Evolutionary conservation across 106 monocot species (phyloP).

Genomic region (Narthecium ossifragum): DNA sequence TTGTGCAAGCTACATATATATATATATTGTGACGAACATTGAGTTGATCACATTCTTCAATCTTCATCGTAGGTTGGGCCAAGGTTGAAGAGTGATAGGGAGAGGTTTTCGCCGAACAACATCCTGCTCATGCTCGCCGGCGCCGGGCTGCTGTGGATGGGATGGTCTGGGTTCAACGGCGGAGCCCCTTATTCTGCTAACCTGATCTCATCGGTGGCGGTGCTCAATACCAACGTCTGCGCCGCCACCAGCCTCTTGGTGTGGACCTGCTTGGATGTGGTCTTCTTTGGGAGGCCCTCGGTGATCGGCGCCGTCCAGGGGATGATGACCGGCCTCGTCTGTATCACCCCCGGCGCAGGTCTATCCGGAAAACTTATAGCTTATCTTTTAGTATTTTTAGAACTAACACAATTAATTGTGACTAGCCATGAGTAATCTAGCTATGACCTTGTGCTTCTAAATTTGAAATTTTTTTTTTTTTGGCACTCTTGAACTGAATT

Average conservation of each 20-base stretch:
- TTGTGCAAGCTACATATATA: no score
- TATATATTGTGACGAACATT: no score
- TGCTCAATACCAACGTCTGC: conserved; percentile 37
- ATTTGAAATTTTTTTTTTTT: no score
- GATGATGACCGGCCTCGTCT: conserved; percentile 40
- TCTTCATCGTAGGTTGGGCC: conserved; percentile 27
- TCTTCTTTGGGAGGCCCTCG: conserved; percentile 41
- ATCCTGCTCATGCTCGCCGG: conserved; percentile 45
- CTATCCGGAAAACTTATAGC: background rate
- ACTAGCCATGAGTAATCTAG: no score
- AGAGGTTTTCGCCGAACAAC: conserved; percentile 27
- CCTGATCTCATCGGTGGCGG: conserved; percentile 28
- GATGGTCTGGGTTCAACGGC: conserved; percentile 54
- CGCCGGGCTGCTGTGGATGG: conserved; percentile 47
- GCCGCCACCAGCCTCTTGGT: conserved; percentile 30
- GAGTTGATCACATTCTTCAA: no score
- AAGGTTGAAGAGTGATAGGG: conserved; percentile 36
- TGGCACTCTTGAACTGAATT: background rate
- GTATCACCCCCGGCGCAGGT: conserved; percentile 44
- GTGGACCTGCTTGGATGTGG: conserved; percentile 38
- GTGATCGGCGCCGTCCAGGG: conserved; percentile 51
- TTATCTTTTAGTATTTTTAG: no score
- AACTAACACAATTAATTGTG: no score
- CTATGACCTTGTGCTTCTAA: no score
- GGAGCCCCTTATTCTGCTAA: conserved; percentile 43